These are phyloP conservation scores for Tricharina praecox DNA, from an alignment of 495 filamentous ascomycete species.

Conservation along the genomic window DNA sequence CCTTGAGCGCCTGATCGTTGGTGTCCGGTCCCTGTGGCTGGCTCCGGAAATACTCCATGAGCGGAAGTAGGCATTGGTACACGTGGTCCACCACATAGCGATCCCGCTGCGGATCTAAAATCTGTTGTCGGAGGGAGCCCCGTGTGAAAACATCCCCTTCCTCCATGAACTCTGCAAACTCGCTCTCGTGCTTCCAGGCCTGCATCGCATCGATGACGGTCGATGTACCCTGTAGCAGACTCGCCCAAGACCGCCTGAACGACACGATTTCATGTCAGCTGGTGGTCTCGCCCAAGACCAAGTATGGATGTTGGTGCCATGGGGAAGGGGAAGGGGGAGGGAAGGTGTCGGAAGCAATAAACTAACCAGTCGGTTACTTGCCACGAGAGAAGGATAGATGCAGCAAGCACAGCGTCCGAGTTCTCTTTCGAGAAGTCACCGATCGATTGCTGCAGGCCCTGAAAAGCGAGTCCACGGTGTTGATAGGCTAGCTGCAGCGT, in stretches of 20 bases:
- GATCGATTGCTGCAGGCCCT: constrained; percentile 76
- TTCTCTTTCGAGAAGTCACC: constrained; percentile 68
- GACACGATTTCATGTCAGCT: background rate
- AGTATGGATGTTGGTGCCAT: too few relatives aligned
- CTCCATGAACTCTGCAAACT: constrained; percentile 69
- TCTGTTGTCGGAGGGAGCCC: constrained; percentile 42
- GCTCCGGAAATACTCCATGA: constrained; percentile 56
- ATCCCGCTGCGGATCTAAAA: constrained; percentile 38
- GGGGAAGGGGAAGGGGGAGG: too few relatives aligned
- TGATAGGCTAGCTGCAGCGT: constrained; percentile 74
- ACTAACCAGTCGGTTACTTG: constrained; percentile 91
- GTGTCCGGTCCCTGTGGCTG: too few relatives aligned
- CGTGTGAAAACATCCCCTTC: constrained; percentile 51
- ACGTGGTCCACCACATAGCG: constrained; percentile 46
- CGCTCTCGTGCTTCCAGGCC: constrained; percentile 75
- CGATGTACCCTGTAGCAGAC: constrained; percentile 77
- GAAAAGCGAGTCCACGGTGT: constrained; percentile 67
- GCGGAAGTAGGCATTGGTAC: constrained; percentile 49
- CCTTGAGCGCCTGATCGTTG: constrained; percentile 54
- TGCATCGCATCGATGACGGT: constrained; percentile 86
- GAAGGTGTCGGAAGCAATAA: constrained; percentile 11
- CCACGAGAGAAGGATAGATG: constrained; percentile 87
- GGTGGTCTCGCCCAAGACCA: too few relatives aligned
- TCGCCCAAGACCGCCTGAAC: constrained; percentile 71
- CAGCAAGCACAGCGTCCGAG: constrained; percentile 80